Percentiles rank a stretch among this genome's conserved stretches.
These are phyloP conservation scores for Setaria italica DNA, from an alignment of 202 grass and related monocot genomes.

Conservation along the genomic window DNA sequence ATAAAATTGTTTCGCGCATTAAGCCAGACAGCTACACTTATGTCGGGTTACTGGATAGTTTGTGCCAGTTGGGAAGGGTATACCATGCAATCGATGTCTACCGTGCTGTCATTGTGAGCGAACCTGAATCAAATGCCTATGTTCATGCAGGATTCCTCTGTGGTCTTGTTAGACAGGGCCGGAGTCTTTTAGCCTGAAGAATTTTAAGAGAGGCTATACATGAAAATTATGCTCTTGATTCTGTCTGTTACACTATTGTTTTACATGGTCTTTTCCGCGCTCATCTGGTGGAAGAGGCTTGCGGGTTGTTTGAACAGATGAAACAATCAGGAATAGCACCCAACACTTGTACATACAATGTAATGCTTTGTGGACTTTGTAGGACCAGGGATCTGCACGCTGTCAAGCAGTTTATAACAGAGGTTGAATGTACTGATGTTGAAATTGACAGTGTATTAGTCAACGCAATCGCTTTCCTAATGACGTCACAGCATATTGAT, in stretches of 20 bases:
- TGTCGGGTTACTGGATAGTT: slow-evolving; percentile 66
- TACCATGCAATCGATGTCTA: slow-evolving; percentile 60
- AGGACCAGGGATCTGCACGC: slow-evolving; percentile 63
- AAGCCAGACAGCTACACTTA: slow-evolving; percentile 83
- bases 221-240: slow-evolving; percentile 65
- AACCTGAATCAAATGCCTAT: slow-evolving; percentile 61
- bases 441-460: background rate
- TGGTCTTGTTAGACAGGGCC: slow-evolving; percentile 65
- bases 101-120: slow-evolving; percentile 45
- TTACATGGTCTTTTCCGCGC: slow-evolving; percentile 48
- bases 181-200: slow-evolving; percentile 49
- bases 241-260: slow-evolving; percentile 72
- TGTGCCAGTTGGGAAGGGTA: slow-evolving; percentile 62
- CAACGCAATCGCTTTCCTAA: slow-evolving; percentile 52
- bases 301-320: too few species aligned
- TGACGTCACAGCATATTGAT: slow-evolving; percentile 51
- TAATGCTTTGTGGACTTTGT: slow-evolving; percentile 32
- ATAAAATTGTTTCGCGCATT: slow-evolving; percentile 54
- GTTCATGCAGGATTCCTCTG: slow-evolving; percentile 67
- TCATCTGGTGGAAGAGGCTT: too few species aligned
- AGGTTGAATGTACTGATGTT: slow-evolving; percentile 68
- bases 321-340: slow-evolving; percentile 50
- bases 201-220: slow-evolving; percentile 62
- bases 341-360: slow-evolving; percentile 49
- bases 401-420: slow-evolving; percentile 59